These are phyloP conservation scores for Hordeum pubiflorum DNA, from an alignment of 202 grass and related monocot species.

Conservation along the genomic window DNA sequence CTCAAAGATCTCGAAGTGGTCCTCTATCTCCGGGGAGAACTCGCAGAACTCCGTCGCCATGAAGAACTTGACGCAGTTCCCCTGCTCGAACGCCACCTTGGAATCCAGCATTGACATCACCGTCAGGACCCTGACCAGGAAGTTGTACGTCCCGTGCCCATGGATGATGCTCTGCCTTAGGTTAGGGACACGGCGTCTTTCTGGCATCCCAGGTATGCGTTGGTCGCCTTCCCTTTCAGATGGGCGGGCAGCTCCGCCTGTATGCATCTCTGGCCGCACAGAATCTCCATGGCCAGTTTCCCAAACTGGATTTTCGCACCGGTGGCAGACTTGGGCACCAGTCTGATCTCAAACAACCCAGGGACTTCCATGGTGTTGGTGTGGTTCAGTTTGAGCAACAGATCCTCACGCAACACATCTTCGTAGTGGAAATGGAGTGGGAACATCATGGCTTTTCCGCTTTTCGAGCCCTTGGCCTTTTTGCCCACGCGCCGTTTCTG, in stretches of 20 bases:
- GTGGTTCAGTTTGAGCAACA: conserved; percentile 46
- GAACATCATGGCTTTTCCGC: conserved; percentile 29
- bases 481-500: conserved; percentile 76
- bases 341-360: conserved; percentile 37
- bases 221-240: conserved; percentile 30
- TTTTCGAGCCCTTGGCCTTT: conserved; percentile 57
- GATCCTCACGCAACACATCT: conserved; percentile 33
- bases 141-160: too few relatives aligned
- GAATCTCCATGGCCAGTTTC: conserved; percentile 48
- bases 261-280: conserved; percentile 30
- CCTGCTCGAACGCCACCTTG: too few relatives aligned
- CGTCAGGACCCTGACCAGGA: too few relatives aligned
- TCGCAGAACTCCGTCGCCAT: too few relatives aligned
- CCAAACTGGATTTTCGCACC: conserved; percentile 32
- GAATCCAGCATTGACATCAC: too few relatives aligned
- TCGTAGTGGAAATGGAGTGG: conserved; percentile 37
- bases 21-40: too few relatives aligned
- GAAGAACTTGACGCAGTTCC: too few relatives aligned
- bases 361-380: conserved; percentile 34
- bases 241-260: neutral
- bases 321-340: conserved; percentile 31
- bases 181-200: conserved; percentile 7
- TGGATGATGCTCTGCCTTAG: neutral
- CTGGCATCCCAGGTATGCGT: conserved; percentile 16
- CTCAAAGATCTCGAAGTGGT: too few relatives aligned